Conservation (phyloP, 192 early-diverging fungal genomes). For the Obelidium mucronatum region DNA sequence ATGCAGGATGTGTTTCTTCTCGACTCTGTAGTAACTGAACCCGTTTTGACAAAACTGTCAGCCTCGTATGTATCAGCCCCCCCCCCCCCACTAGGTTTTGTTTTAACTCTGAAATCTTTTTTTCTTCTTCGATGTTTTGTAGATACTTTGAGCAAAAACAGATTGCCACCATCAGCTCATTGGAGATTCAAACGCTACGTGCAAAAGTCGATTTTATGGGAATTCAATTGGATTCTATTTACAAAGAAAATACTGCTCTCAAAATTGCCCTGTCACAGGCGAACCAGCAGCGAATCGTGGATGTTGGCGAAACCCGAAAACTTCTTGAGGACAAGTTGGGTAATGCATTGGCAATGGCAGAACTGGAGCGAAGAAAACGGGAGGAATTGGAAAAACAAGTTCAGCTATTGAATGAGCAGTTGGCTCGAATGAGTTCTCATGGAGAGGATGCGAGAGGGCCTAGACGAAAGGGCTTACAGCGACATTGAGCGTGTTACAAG, state of each 20-base stretch:
- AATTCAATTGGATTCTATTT: slow-evolving; percentile 3
- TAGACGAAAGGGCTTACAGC: too few relatives aligned
- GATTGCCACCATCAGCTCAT: not conserved
- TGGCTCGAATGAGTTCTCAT: too few relatives aligned
- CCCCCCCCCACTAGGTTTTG: too few relatives aligned
- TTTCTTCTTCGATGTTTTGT: too few relatives aligned
- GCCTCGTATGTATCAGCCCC: slow-evolving; percentile 6
- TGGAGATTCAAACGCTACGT: slow-evolving; percentile 31
- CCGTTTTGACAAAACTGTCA: not conserved
- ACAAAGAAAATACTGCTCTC: slow-evolving; percentile 1
- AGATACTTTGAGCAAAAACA: slow-evolving; percentile 35
- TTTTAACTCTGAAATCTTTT: not conserved
- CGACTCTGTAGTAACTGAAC: slow-evolving; percentile 33
- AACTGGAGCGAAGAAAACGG: not conserved
- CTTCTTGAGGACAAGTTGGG: not conserved
- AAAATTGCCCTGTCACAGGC: not conserved
- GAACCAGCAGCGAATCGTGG: not conserved
- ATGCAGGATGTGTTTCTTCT: slow-evolving; percentile 48
- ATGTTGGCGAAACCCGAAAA: not conserved
- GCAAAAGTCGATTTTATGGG: slow-evolving; percentile 6
- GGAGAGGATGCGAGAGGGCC: too few relatives aligned
- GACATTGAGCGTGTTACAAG: too few relatives aligned
- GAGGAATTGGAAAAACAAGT: not conserved
- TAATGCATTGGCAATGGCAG: not conserved
- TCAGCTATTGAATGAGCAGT: not conserved